Conservation (phyloP, 441 rosid species). For the Syzygium malaccense region DNA sequence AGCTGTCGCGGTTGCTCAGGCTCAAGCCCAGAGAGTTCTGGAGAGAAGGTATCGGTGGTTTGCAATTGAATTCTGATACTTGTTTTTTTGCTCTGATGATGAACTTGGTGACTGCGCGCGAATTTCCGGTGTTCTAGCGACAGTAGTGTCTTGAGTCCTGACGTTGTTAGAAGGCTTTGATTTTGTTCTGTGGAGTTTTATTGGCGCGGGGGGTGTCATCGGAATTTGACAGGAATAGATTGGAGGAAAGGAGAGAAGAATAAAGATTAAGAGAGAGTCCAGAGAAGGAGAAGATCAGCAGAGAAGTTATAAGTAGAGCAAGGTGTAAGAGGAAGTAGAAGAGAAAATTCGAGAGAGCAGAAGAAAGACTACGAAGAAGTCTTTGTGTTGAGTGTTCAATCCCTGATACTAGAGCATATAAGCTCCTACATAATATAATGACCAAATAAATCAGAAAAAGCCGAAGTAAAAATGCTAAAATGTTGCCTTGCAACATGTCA, state of each 20-base stretch:
- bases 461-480: not conserved
- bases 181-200: not conserved
- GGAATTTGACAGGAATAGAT: not conserved
- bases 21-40: constrained; percentile 78
- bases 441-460: not conserved
- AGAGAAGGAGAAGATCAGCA: not conserved
- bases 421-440: not conserved
- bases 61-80: not conserved
- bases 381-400: not conserved
- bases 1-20: constrained; percentile 75
- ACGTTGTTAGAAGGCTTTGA: not conserved
- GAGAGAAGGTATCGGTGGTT: constrained; percentile 50
- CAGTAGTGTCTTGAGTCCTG: not conserved
- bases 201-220: not conserved
- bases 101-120: not conserved
- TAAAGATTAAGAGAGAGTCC: not conserved
- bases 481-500: not conserved
- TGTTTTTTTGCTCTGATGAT: not conserved
- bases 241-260: not conserved
- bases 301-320: not conserved
- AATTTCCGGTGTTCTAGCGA: not conserved
- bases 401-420: not conserved
- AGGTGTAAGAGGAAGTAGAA: not conserved
- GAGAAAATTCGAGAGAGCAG: not conserved
- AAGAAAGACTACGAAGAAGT: not conserved